phyloP scores from a whole-genome alignment of 352 stramenopile genomes.

The Pythium biforme region DNA sequence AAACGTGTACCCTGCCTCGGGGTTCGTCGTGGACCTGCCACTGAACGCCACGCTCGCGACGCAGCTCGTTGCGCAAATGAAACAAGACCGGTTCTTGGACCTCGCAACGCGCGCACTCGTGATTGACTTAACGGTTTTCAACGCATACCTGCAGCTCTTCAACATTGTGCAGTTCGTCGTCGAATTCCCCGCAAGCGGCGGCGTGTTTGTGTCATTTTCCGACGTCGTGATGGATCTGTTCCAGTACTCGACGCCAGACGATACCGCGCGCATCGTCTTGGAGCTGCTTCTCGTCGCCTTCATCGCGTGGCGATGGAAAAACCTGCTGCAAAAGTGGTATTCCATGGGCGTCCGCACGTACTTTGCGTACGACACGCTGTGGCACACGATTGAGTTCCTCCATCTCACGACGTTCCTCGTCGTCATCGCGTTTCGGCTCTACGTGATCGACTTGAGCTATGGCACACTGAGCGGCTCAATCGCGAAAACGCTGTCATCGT shows the following conservation, averaged over 20 bases:
- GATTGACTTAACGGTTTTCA: slow-evolving; percentile 64
- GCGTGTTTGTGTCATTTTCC: slow-evolving; percentile 44
- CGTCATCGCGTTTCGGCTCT: slow-evolving; percentile 54
- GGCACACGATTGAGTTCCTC: slow-evolving; percentile 37
- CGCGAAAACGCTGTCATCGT: slow-evolving; percentile 7
- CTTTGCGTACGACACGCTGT: slow-evolving; percentile 34
- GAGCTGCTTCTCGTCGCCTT: slow-evolving; percentile 52
- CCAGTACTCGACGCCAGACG: slow-evolving; percentile 41
- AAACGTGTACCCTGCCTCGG: slow-evolving; percentile 46
- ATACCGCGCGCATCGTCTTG: slow-evolving; percentile 40
- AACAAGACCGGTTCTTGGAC: slow-evolving; percentile 49
- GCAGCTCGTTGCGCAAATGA: slow-evolving; percentile 31
- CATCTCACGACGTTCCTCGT: slow-evolving; percentile 48
- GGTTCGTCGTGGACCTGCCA: slow-evolving; percentile 58
- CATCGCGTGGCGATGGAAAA: slow-evolving; percentile 41
- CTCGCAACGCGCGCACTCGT: slow-evolving; percentile 60
- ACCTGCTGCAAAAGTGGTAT: slow-evolving; percentile 36
- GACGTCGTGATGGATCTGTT: slow-evolving; percentile 50
- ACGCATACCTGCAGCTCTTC: slow-evolving; percentile 66
- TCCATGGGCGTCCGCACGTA: slow-evolving; percentile 29
- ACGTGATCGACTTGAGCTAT: slow-evolving; percentile 53
- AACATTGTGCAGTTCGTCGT: slow-evolving; percentile 54
- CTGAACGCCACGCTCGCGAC: slow-evolving; percentile 35
- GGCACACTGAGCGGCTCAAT: slow-evolving; percentile 47
- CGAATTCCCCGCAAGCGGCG: slow-evolving; percentile 64